phyloP scores from a whole-genome alignment of 1,284 basidiomycete species.

The Irpex rosettiformis region DNA sequence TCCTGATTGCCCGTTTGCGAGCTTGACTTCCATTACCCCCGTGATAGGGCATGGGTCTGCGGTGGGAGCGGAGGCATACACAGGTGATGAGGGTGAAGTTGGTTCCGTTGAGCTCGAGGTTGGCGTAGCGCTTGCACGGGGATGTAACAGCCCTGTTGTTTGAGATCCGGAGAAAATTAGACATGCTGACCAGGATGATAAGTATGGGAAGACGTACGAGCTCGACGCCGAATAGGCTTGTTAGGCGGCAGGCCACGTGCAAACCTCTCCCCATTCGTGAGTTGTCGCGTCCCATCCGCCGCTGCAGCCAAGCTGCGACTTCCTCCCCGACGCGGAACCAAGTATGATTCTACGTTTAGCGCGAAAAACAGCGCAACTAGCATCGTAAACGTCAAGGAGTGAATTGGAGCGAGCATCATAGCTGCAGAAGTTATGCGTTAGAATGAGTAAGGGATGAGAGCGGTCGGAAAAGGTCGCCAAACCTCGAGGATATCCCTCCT shows the following conservation, averaged over 20 bases:
- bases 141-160: neutral
- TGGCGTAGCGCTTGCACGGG: slow-evolving; percentile 4
- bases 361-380: neutral
- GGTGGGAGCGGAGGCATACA: neutral
- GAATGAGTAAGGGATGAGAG: neutral
- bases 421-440: neutral
- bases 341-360: neutral
- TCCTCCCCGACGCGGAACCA: neutral
- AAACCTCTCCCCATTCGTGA: slow-evolving; percentile 24
- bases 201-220: slow-evolving; percentile 1
- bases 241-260: slow-evolving; percentile 23
- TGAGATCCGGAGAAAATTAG: neutral
- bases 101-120: neutral
- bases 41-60: neutral
- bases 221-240: slow-evolving; percentile 16
- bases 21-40: neutral
- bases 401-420: neutral
- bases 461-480: neutral
- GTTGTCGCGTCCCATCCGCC: neutral
- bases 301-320: neutral
- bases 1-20: neutral
- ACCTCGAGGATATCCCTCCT: neutral
- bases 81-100: neutral
- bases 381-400: neutral
- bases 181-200: neutral